Base-by-base conservation (phyloP, 148 eudicot genomes). In the Oxyria digyna region DNA sequence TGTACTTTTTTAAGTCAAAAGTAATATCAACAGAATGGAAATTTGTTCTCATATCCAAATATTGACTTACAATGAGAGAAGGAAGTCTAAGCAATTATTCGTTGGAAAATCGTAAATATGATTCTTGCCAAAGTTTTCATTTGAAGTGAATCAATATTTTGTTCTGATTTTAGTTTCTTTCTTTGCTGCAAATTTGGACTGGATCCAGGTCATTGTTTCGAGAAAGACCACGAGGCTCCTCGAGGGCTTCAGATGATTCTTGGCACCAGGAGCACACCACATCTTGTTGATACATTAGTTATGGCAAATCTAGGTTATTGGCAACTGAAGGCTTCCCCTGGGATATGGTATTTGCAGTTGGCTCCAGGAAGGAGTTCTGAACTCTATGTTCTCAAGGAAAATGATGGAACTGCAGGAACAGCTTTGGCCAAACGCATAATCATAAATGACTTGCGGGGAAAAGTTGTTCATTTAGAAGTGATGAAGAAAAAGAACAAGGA, bases 281-380 rank as follows among this genome's bases (percentile, higher is more conserved):
- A 93, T 82, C 78, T 90, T 69, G 98, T 93, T 74, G 98, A 93
- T 79, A 93, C 98, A 33, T 84, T 90, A 50, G 98, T 93, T 43
- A 93, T 93, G 98, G 95, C 97, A 73, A 93, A 93, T 82, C 72
- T 93, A 72, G 98, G 98, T 33, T 93, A 93, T 74, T 93, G 98
- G 98, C 98, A 93, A 85, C 86, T 93, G 98, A 93, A 93, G 83
- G 98, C 86, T 64, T 84, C 91, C 75, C 98, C 98, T 68, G 98
- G 98, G 42, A 91, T 90, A 38, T 90, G 96, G 98, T 81, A 90
- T 74, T 80, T 93, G 81, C 90, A 86, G 74, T 87, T 93, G 77
- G 98, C 98, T 69, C 96, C 96, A 11, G 98, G 98, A 67, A 82
- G 96, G 84, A 93, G 98, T 77, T 89, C 92, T 65, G 98, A 88